A percentile compares a stretch with the other conserved stretches of the same genome.
Conservation (phyloP, 2,329 filamentous ascomycete species). For the Sarocladium brachiariae region DNA sequence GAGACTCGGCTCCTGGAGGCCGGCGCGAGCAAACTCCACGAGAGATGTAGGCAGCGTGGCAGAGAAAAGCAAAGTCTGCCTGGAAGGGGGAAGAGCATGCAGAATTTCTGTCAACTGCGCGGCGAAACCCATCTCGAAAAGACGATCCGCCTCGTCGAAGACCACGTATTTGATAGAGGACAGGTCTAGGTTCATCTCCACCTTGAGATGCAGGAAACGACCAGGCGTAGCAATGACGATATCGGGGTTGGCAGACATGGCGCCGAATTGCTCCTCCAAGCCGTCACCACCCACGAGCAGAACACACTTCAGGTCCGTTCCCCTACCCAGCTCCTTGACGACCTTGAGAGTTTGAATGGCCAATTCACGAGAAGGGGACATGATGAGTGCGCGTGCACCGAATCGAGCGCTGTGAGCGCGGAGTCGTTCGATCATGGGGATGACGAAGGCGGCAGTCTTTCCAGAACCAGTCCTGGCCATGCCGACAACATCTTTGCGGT, state of each 20-base stretch:
- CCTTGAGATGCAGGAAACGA: slow-evolving; percentile 91
- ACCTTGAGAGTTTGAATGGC: slow-evolving; percentile 94
- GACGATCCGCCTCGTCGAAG: slow-evolving; percentile 92
- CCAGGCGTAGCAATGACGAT: slow-evolving; percentile 96
- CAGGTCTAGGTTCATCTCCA: slow-evolving; percentile 91
- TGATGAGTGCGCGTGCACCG: slow-evolving; percentile 76
- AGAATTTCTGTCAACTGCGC: slow-evolving; percentile 90
- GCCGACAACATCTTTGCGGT: slow-evolving; percentile 91
- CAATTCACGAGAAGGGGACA: slow-evolving; percentile 90
- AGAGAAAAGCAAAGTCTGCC: slow-evolving; percentile 92
- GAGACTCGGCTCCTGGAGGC: slow-evolving; percentile 84
- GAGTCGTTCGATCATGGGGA: slow-evolving; percentile 94
- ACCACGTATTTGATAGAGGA: slow-evolving; percentile 89
- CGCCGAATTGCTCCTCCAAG: slow-evolving; percentile 87
- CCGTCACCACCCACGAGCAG: slow-evolving; percentile 92
- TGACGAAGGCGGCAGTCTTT: slow-evolving; percentile 96
- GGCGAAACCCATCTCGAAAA: slow-evolving; percentile 99
- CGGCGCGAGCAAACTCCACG: slow-evolving; percentile 91
- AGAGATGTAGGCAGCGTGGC: slow-evolving; percentile 89
- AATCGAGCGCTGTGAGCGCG: slow-evolving; percentile 82
- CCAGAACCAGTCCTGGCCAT: slow-evolving; percentile 99
- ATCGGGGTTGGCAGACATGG: slow-evolving; percentile 91
- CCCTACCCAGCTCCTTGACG: slow-evolving; percentile 85
- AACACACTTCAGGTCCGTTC: slow-evolving; percentile 86
- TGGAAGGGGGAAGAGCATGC: slow-evolving; percentile 71